Conservation (phyloP, 768 basidiomycete genomes). For the Tulasnella sp. region DNA sequence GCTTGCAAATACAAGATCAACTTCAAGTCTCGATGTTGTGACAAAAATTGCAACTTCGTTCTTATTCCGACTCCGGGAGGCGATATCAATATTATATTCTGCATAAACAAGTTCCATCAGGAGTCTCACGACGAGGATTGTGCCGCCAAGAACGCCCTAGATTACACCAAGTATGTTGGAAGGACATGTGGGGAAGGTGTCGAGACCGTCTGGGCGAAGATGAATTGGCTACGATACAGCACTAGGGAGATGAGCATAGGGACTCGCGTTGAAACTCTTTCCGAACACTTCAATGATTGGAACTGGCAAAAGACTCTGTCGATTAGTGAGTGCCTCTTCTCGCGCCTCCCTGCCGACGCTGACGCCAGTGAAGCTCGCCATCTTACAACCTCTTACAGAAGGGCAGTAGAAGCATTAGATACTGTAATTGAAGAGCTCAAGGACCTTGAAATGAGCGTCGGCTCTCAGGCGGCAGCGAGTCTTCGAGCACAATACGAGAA, state of each 20-base stretch:
- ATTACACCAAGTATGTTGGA: neutral
- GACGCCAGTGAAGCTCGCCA: neutral
- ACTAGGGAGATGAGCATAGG: neutral
- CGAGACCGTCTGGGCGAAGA: neutral
- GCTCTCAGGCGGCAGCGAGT: neutral
- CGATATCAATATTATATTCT: neutral
- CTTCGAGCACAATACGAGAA: neutral
- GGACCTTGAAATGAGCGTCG: neutral
- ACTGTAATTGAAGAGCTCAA: neutral
- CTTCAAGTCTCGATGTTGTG: neutral
- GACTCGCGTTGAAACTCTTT: neutral
- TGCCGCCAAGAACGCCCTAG: neutral
- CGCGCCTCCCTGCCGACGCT: neutral
- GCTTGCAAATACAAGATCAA: neutral
- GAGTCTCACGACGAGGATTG: no score
- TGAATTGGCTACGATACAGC: no score
- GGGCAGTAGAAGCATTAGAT: neutral
- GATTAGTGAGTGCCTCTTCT: neutral
- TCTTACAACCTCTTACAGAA: neutral
- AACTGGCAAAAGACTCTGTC: neutral
- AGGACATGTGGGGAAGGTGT: neutral
- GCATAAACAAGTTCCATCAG: neutral
- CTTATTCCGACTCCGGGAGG: neutral
- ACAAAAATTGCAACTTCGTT: no score
- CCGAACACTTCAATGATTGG: neutral